Evolutionary conservation across 257 asterid genomes (phyloP).

Genomic region (Salvia miltiorrhiza): DNA sequence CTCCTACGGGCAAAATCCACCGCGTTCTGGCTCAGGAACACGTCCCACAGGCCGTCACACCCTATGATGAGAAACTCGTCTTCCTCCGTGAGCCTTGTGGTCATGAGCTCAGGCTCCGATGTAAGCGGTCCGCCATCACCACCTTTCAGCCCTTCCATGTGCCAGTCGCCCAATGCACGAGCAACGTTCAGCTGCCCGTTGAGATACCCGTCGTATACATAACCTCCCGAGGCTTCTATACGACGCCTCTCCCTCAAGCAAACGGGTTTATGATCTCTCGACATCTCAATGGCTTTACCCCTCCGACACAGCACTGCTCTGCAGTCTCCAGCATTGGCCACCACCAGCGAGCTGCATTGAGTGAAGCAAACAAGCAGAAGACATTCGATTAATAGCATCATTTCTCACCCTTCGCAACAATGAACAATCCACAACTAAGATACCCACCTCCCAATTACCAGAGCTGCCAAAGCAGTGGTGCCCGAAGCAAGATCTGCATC

Average conservation of each 20-base stretch:
- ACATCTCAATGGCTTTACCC: constrained; percentile 96
- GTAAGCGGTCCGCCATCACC: constrained; percentile 85
- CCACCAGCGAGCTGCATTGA: constrained; percentile 68
- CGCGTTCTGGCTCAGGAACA: constrained; percentile 87
- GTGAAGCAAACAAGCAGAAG: neutral
- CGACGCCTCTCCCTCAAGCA: constrained; percentile 61
- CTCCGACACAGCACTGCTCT: constrained; percentile 93
- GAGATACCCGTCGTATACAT: constrained; percentile 78
- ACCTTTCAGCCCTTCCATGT: constrained; percentile 77
- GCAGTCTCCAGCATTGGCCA: constrained; percentile 98
- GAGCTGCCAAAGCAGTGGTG: constrained; percentile 93
- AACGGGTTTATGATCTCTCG: constrained; percentile 84
- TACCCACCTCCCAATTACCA: constrained; percentile 77
- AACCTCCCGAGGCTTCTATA: constrained; percentile 94
- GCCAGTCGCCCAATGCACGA: constrained; percentile 98
- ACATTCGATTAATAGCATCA: neutral
- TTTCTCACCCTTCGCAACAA: neutral
- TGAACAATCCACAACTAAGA: neutral
- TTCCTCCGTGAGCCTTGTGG: constrained; percentile 64
- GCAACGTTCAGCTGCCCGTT: constrained; percentile 92
- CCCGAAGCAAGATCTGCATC: constrained; percentile 94
- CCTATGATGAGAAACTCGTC: constrained; percentile 92
- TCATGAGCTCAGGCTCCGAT: constrained; percentile 88
- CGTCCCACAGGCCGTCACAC: constrained; percentile 97
- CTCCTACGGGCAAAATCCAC: constrained; percentile 93